Conservation (phyloP, 208 protist species). For the Acanthamoeba culbertsoni region DNA sequence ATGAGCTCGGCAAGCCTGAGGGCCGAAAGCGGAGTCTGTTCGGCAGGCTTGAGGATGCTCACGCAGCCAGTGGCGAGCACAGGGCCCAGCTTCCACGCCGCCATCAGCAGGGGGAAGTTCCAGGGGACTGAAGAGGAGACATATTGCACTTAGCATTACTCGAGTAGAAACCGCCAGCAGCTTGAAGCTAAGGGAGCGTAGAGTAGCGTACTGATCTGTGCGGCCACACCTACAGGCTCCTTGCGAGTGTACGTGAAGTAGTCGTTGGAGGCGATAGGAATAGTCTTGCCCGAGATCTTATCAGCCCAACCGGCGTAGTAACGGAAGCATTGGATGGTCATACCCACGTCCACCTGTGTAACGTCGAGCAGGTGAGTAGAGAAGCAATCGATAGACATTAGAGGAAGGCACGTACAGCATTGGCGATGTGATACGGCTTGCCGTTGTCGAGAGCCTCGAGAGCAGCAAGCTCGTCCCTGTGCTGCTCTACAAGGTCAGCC, state of each 20-base stretch:
- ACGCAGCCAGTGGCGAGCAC: conserved; percentile 88
- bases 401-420: conserved; percentile 23
- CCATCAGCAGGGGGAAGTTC: conserved; percentile 91
- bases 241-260: conserved; percentile 83
- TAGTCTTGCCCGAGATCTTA: conserved; percentile 88
- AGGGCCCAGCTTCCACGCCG: conserved; percentile 88
- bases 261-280: conserved; percentile 74
- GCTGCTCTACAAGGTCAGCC: conserved; percentile 82
- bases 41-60: conserved; percentile 89
- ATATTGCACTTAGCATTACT: no score
- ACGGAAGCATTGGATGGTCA: conserved; percentile 82
- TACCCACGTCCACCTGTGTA: conserved; percentile 78
- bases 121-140: conserved; percentile 79
- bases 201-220: conserved; percentile 74
- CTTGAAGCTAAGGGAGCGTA: neutral
- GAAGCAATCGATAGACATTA: neutral
- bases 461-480: conserved; percentile 82
- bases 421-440: conserved; percentile 85
- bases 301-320: conserved; percentile 91
- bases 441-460: conserved; percentile 91
- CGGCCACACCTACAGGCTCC: conserved; percentile 88
- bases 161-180: neutral
- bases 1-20: conserved; percentile 86
- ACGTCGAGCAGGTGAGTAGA: no score
- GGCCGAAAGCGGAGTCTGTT: conserved; percentile 89